Conservation (phyloP, 805 yeast species). For the Dipodascopsis tothii region DNA sequence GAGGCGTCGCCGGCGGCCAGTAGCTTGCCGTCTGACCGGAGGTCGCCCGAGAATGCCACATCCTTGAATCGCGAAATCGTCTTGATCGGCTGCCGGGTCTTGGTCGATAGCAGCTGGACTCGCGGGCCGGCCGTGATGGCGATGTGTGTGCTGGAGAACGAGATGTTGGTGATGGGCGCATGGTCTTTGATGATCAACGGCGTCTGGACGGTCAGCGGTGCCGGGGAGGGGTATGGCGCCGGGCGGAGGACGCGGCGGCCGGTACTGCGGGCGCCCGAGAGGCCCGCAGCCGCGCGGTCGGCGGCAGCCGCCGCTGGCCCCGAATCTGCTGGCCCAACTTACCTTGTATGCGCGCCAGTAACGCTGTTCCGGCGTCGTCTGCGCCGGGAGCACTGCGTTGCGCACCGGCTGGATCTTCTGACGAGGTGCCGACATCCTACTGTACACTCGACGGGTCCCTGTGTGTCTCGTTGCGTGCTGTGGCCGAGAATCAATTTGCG, state of each 20-base stretch:
- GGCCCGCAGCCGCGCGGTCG: not conserved
- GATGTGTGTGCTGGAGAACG: conserved; percentile 84
- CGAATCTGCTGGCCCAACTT: conserved; percentile 2
- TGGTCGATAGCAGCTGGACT: conserved; percentile 87
- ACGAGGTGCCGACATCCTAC: conserved; percentile 75
- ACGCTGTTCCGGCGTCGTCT: conserved; percentile 84
- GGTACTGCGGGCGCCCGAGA: no score
- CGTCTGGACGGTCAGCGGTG: conserved; percentile 30
- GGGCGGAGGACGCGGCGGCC: no score
- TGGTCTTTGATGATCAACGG: conserved; percentile 91
- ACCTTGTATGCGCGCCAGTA: conserved; percentile 79
- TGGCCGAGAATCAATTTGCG: no score
- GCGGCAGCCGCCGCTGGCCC: not conserved
- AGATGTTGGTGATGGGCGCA: conserved; percentile 79
- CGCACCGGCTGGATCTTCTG: conserved; percentile 59
- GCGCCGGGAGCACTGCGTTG: conserved; percentile 71
- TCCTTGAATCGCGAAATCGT: conserved; percentile 85
- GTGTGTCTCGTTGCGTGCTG: no score
- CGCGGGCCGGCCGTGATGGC: conserved; percentile 89
- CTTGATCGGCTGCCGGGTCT: conserved; percentile 82
- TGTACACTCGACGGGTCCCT: no score
- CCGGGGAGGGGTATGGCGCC: not conserved
- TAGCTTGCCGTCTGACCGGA: conserved; percentile 82
- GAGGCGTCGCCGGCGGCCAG: conserved; percentile 92
- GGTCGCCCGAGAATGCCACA: conserved; percentile 85